These are phyloP conservation scores for Penicillium glabrum DNA, from an alignment of 2,329 filamentous ascomycete genomes.

Conservation along the genomic window DNA sequence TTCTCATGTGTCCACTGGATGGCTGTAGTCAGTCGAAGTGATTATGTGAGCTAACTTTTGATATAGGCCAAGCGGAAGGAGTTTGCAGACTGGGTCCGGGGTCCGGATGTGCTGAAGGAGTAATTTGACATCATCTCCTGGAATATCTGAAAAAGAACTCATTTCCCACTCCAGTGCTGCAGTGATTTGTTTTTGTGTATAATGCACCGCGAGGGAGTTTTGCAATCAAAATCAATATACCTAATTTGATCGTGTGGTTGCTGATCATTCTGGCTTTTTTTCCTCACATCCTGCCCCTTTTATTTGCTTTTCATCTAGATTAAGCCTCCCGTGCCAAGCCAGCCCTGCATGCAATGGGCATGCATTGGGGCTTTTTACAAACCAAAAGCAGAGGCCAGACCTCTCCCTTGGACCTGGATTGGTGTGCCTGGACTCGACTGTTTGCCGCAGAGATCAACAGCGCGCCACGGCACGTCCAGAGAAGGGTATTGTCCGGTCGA, in stretches of 20 bases:
- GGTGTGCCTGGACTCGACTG: not conserved
- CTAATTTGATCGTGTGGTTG: not conserved
- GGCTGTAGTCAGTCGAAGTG: not conserved
- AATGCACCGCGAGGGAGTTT: conserved; percentile 13
- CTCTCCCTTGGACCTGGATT: not conserved
- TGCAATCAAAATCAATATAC: not conserved
- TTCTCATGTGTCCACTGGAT: not conserved
- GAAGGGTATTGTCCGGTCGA: not conserved
- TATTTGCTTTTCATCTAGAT: not conserved
- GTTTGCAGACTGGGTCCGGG: conserved; percentile 71
- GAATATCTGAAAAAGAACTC: not conserved
- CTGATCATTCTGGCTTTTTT: not conserved
- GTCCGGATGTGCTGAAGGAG: conserved; percentile 33
- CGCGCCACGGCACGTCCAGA: not conserved
- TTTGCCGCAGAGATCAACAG: not conserved
- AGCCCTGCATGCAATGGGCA: not conserved
- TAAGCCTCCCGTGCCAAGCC: not conserved
- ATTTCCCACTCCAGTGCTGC: not conserved
- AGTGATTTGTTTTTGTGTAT: conserved; percentile 14
- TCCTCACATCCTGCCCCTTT: not conserved
- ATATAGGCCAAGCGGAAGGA: conserved; percentile 64
- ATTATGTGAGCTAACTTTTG: conserved; percentile 12
- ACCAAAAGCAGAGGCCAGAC: not conserved
- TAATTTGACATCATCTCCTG: conserved; percentile 1
- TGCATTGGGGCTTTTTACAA: not conserved